Evolutionary conservation across 495 filamentous ascomycete genomes (phyloP).

Genomic region (Tuber brumale): DNA sequence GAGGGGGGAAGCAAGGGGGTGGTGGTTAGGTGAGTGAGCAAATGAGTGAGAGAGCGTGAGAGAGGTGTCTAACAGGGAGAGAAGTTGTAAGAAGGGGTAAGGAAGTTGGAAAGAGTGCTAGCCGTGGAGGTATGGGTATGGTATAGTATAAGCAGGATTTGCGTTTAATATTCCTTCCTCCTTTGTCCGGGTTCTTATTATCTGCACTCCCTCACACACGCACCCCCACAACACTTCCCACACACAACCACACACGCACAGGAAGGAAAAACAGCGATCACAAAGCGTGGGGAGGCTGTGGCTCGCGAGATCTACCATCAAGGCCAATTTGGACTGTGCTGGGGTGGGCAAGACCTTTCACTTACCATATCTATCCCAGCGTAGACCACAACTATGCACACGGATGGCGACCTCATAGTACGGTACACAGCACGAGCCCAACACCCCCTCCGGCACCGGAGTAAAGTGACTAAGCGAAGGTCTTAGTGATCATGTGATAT

Average conservation of each 20-base stretch:
- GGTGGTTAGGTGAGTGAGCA: background rate
- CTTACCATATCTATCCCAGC: background rate
- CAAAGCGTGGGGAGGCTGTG: background rate
- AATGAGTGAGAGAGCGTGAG: background rate
- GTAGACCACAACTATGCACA: background rate
- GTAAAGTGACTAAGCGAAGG: too few species aligned
- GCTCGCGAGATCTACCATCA: background rate
- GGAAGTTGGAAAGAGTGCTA: background rate
- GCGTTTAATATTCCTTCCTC: background rate
- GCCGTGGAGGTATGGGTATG: slow-evolving; percentile 1
- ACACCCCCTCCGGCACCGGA: too few species aligned
- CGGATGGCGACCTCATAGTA: too few species aligned
- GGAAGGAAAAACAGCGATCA: background rate
- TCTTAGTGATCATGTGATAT: too few species aligned
- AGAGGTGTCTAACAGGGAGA: background rate
- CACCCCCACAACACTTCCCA: background rate
- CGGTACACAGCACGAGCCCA: too few species aligned
- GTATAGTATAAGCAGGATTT: background rate
- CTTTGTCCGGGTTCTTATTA: background rate
- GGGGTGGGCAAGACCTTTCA: background rate
- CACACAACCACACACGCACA: background rate
- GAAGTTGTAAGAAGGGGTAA: background rate
- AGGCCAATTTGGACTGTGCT: background rate
- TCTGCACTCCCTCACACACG: background rate
- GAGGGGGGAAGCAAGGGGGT: background rate